These are phyloP conservation scores for Cercophora newfieldiana DNA, from an alignment of 495 filamentous ascomycete species.

Conservation along the genomic window DNA sequence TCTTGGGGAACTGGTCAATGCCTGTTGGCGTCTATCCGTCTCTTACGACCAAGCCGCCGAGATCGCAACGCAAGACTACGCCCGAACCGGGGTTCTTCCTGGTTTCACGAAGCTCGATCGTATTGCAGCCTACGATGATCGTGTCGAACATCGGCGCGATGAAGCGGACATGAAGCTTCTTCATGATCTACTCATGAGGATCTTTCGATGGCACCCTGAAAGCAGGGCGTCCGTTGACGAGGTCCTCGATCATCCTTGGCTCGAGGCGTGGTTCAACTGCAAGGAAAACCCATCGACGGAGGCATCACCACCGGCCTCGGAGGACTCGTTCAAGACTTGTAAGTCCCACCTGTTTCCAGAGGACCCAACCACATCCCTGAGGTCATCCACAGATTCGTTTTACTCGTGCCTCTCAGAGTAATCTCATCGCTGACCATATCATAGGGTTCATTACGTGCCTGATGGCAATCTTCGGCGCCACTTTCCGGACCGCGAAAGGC, in stretches of 20 bases:
- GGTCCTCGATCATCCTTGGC: constrained; percentile 24
- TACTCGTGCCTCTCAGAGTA: no score
- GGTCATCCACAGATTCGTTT: no score
- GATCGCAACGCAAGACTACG: background rate
- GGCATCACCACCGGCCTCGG: no score
- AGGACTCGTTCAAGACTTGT: background rate
- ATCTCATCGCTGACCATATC: background rate
- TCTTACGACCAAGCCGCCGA: background rate
- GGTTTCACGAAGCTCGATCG: background rate
- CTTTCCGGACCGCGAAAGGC: background rate
- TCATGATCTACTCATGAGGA: constrained; percentile 22
- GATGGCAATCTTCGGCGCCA: background rate
- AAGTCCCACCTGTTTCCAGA: background rate
- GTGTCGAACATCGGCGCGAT: constrained; percentile 5
- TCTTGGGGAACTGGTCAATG: background rate
- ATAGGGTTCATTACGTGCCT: background rate
- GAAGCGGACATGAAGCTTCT: constrained; percentile 25
- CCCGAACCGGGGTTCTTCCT: constrained; percentile 6
- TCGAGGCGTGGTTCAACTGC: background rate
- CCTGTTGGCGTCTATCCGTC: background rate
- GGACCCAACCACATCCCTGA: no score
- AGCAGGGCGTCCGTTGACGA: constrained; percentile 15
- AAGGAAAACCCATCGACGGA: background rate
- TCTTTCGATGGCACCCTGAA: constrained; percentile 27
- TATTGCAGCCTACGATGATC: background rate